Evolutionary conservation across 768 basidiomycete genomes (phyloP).

Genomic region (Paxillus ammoniavirescens): DNA sequence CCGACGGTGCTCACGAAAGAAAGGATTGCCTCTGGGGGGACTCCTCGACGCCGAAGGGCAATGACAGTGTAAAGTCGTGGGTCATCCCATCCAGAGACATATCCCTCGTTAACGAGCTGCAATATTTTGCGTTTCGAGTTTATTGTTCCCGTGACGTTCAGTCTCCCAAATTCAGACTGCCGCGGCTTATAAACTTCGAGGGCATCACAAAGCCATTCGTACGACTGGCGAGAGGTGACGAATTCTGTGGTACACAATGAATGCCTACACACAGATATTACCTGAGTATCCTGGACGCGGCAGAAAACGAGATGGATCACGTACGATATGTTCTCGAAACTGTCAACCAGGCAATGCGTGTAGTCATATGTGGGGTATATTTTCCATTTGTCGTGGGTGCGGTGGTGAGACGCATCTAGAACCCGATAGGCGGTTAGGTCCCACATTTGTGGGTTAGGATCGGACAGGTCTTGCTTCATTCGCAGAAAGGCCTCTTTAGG

Average conservation of each 20-base stretch:
- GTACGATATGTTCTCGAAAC: slow-evolving; percentile 98
- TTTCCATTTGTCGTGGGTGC: slow-evolving; percentile 91
- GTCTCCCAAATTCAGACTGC: slow-evolving; percentile 94
- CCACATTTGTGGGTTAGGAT: slow-evolving; percentile 99
- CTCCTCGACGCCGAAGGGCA: slow-evolving; percentile 89
- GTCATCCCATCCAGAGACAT: slow-evolving; percentile 95
- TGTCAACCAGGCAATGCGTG: slow-evolving; percentile 97
- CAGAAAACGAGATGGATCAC: slow-evolving; percentile 31
- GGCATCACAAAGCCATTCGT: slow-evolving; percentile 98
- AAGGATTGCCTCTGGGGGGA: slow-evolving; percentile 94
- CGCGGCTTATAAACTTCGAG: slow-evolving; percentile 96
- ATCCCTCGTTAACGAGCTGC: slow-evolving; percentile 77
- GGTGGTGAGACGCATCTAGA: slow-evolving; percentile 85
- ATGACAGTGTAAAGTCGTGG: slow-evolving; percentile 96
- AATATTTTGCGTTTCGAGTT: slow-evolving; percentile 96
- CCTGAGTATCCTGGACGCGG: not conserved
- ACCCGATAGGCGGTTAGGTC: slow-evolving; percentile 97
- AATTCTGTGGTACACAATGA: slow-evolving; percentile 97
- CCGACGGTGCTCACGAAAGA: slow-evolving; percentile 94
- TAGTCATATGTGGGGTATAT: slow-evolving; percentile 99
- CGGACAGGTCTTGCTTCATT: slow-evolving; percentile 95
- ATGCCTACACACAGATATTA: slow-evolving; percentile 53
- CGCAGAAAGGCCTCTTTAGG: slow-evolving; percentile 92
- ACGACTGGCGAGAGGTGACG: slow-evolving; percentile 91
- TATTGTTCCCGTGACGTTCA: slow-evolving; percentile 91